phyloP scores from a whole-genome alignment of 177 flowering plant species.

The Telopea speciosissima region DNA sequence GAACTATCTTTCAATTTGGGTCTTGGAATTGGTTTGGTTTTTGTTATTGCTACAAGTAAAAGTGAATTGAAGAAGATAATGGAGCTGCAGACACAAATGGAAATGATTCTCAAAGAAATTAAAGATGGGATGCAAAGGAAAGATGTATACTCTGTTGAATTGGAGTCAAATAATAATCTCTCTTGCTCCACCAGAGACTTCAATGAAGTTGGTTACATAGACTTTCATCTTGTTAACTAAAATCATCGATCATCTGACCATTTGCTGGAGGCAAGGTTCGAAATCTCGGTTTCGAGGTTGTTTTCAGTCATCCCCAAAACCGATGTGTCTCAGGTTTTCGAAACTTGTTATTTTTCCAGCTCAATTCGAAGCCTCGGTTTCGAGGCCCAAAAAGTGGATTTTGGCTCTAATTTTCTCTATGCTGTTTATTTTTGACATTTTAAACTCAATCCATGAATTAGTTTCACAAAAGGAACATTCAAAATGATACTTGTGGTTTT shows the following conservation, averaged over 20 bases:
- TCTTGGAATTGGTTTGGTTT: constrained; percentile 45
- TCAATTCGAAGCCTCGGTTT: no score
- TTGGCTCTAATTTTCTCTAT: no score
- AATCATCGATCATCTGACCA: neutral
- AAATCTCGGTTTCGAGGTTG: no score
- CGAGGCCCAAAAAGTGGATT: no score
- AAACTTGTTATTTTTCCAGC: no score
- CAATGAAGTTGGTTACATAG: neutral
- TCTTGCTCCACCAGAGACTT: constrained; percentile 1
- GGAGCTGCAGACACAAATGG: constrained; percentile 47
- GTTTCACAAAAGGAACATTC: no score
- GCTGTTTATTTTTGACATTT: no score
- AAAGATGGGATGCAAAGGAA: constrained; percentile 33
- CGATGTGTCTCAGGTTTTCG: no score
- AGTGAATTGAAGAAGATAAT: constrained; percentile 49
- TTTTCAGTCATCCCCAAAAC: no score
- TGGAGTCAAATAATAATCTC: constrained; percentile 2
- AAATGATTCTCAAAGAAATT: constrained; percentile 33
- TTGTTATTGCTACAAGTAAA: constrained; percentile 41
- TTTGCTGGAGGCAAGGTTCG: neutral
- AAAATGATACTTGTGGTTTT: no score
- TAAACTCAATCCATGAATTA: no score
- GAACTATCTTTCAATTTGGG: constrained; percentile 45
- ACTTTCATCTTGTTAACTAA: neutral
- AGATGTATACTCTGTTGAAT: constrained; percentile 10